Percentiles rank a stretch among this genome's conserved stretches.
Conservation (phyloP, 108 stramenopile species). For the Pinguiococcus pyrenoidosus region DNA sequence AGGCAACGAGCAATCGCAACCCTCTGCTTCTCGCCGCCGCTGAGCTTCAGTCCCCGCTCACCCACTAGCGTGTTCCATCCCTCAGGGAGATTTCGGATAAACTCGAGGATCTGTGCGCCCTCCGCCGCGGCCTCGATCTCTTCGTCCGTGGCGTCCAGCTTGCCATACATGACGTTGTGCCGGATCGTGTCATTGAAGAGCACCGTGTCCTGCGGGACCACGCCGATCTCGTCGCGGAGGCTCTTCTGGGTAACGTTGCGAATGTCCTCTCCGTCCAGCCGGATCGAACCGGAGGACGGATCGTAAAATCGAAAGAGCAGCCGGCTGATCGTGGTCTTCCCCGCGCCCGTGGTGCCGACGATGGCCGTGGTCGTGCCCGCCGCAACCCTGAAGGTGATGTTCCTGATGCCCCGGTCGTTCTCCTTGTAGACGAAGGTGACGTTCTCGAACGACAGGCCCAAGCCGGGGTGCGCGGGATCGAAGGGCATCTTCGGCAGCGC, state of each 20-base stretch:
- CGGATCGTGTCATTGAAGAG: constrained; percentile 82
- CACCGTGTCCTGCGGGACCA: constrained; percentile 88
- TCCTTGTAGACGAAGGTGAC: constrained; percentile 83
- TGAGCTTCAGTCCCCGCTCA: constrained; percentile 84
- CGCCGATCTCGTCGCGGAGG: constrained; percentile 60
- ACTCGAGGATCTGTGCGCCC: constrained; percentile 24
- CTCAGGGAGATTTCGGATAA: constrained; percentile 58
- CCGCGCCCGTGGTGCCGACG: constrained; percentile 76
- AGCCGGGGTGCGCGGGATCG: constrained; percentile 50
- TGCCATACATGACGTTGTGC: constrained; percentile 76
- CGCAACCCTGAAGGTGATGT: constrained; percentile 14
- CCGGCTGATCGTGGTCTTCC: constrained; percentile 71
- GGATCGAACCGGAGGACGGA: constrained; percentile 45
- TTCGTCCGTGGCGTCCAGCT: constrained; percentile 54
- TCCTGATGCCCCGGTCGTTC: constrained; percentile 5
- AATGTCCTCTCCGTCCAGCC: constrained; percentile 63
- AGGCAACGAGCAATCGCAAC: constrained; percentile 68
- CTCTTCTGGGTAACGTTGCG: constrained; percentile 48
- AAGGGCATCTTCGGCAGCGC: constrained; percentile 14
- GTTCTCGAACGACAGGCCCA: constrained; percentile 78
- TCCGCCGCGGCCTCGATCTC: constrained; percentile 46
- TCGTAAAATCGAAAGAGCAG: constrained; percentile 75
- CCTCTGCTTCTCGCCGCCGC: constrained; percentile 58
- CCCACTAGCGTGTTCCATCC: constrained; percentile 91
- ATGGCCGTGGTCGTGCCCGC: constrained; percentile 79